Base-by-base conservation (phyloP, 306 rosid species). In the Vachellia pachyceras region DNA sequence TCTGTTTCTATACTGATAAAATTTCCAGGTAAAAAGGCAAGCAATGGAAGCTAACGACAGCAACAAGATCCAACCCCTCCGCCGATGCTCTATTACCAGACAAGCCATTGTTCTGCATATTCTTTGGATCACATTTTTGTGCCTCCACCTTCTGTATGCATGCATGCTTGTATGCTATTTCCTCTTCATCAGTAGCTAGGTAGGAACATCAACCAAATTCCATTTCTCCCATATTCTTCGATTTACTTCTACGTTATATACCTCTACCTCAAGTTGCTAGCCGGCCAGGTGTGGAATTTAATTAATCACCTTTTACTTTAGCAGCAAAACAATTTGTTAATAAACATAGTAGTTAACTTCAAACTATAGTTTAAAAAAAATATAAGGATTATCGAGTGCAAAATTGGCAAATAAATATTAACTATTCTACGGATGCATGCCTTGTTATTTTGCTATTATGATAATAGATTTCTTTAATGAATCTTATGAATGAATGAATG, bases 1-100 rank as follows among this genome's bases (percentile, higher is more conserved):
- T 77, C 25, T 89, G 73, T 90, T 82, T 83, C 72, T 88, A 77
- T 95, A 95, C 39, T 91, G 96, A 77, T 71, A 80, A 88, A 93
- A 87, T 88, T 95, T 95, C 99, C 98, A 95, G 25, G 54, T 22
- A 82, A 93, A 93, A 25, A 93, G 92, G 52, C 72, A 81, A 44
- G 85, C 82, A 81, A 79, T 86, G 70, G 84, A 75, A 35, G 69
- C n/a, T 46, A 81, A 65, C 99, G 98, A 95, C 41, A 93, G 18
- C 7, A 87, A 40, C 55, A 93, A 72, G 79, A 95, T 72, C 99
- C 99, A 95, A 33, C 86, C 84, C 35, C 97, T 82, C n/a, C 85
- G 94, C 98, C 97, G 93, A 83, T 91, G 88, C 67, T 93, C 96
- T 12, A 87, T 78, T 13, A 87, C 64, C 23, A 89, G 68, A 78